Percentiles rank a stretch among this genome's conserved stretches.
phyloP scores from a whole-genome alignment of 495 filamentous ascomycete genomes.

The Amorphotheca resinae region DNA sequence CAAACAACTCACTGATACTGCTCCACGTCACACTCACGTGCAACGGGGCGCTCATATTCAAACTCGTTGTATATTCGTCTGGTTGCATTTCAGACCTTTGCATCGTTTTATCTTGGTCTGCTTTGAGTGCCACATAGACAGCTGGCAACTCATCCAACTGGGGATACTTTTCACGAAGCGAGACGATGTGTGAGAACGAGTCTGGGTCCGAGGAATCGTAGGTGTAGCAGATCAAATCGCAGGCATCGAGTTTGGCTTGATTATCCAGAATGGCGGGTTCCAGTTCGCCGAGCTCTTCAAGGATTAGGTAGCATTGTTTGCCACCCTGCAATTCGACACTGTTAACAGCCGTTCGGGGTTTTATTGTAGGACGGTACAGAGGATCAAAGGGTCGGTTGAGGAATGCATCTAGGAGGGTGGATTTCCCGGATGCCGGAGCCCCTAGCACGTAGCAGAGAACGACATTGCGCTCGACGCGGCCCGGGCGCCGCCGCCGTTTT shows the following conservation, averaged over 20 bases:
- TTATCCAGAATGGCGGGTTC: conserved; percentile 92
- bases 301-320: conserved; percentile 92
- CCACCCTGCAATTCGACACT: conserved; percentile 92
- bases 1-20: conserved; percentile 84
- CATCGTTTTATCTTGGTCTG: conserved; percentile 85
- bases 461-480: conserved; percentile 87
- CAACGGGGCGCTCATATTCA: conserved; percentile 75
- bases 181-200: conserved; percentile 82
- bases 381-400: conserved; percentile 75
- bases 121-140: conserved; percentile 85
- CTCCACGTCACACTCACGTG: conserved; percentile 92
- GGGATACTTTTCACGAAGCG: conserved; percentile 61
- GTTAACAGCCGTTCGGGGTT: conserved; percentile 85
- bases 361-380: conserved; percentile 89
- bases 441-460: conserved; percentile 91
- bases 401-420: conserved; percentile 77
- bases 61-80: conserved; percentile 71
- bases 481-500: conserved; percentile 66
- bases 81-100: conserved; percentile 86
- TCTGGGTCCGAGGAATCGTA: conserved; percentile 96
- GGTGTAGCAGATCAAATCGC: conserved; percentile 86
- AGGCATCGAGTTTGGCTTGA: conserved; percentile 76
- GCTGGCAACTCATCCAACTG: conserved; percentile 78
- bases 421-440: conserved; percentile 72
- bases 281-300: conserved; percentile 90